Evolutionary conservation across 129 eudicot species (phyloP).

Genomic region (Escallonia herrerae): DNA sequence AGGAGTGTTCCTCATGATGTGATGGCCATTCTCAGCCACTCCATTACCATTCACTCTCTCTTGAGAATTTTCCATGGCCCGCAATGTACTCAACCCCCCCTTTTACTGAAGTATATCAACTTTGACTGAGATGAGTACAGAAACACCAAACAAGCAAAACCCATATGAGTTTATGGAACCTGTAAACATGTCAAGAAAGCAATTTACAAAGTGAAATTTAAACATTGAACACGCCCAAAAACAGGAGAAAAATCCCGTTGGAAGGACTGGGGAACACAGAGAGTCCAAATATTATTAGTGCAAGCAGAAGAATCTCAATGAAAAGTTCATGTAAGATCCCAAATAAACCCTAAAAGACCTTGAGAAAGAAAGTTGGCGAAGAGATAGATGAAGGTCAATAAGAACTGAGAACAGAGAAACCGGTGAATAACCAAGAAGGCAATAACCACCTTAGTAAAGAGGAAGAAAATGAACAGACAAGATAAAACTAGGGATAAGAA

Average conservation of each 20-base stretch:
- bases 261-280: neutral
- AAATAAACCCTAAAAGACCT: neutral
- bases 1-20: conserved; percentile 23
- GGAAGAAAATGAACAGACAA: conserved; percentile 8
- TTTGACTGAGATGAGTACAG: conserved; percentile 16
- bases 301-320: neutral
- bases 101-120: conserved; percentile 24
- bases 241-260: neutral
- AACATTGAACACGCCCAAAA: neutral
- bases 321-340: neutral
- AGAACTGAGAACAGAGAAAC: conserved; percentile 4
- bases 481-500: conserved; percentile 26
- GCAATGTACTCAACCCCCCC: conserved; percentile 12
- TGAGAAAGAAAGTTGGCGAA: conserved; percentile 1
- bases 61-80: conserved; percentile 39
- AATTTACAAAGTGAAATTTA: conserved; percentile 11
- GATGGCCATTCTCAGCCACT: conserved; percentile 37
- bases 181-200: conserved; percentile 20
- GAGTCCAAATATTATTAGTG: neutral
- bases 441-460: neutral
- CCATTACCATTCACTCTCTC: conserved; percentile 35
- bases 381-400: conserved; percentile 4
- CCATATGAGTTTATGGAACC: conserved; percentile 25
- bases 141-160: conserved; percentile 12
- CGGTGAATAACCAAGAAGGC: conserved; percentile 13